Evolutionary conservation across 768 basidiomycete species (phyloP).

Genomic region (Amyloporia xantha): DNA sequence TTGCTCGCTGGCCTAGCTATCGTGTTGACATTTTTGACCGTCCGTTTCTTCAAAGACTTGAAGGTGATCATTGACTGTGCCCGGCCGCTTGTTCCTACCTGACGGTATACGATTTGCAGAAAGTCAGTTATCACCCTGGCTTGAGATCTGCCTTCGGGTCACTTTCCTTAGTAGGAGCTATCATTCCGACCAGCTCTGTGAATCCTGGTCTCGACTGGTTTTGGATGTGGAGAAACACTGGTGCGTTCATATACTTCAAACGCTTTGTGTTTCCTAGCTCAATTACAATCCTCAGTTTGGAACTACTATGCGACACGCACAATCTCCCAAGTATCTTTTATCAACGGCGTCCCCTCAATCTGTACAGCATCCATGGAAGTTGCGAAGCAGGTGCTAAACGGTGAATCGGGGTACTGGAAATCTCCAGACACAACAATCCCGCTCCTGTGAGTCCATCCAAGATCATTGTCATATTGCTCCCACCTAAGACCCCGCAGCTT

Average conservation of each 20-base stretch:
- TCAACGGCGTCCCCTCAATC: conserved; percentile 1
- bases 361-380: conserved; percentile 2
- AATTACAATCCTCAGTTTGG: conserved; percentile 4
- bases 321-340: conserved; percentile 3
- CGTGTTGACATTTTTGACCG: too few species aligned
- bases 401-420: not conserved
- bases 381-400: conserved; percentile 2
- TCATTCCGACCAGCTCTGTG: not conserved
- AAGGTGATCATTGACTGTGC: too few species aligned
- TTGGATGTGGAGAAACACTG: not conserved
- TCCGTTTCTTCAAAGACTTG: too few species aligned
- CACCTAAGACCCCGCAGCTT: not conserved
- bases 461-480: not conserved
- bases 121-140: conserved; percentile 2
- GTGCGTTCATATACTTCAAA: not conserved
- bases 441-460: not conserved
- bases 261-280: too few species aligned
- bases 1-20: too few species aligned
- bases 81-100: too few species aligned
- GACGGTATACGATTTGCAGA: too few species aligned
- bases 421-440: not conserved
- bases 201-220: conserved; percentile 6
- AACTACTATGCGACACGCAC: not conserved
- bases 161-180: not conserved
- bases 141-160: not conserved